A percentile compares a stretch with the other conserved stretches of the same genome.
These are phyloP conservation scores for Nissolia schottii DNA, from an alignment of 306 rosid genomes.

Conservation along the genomic window DNA sequence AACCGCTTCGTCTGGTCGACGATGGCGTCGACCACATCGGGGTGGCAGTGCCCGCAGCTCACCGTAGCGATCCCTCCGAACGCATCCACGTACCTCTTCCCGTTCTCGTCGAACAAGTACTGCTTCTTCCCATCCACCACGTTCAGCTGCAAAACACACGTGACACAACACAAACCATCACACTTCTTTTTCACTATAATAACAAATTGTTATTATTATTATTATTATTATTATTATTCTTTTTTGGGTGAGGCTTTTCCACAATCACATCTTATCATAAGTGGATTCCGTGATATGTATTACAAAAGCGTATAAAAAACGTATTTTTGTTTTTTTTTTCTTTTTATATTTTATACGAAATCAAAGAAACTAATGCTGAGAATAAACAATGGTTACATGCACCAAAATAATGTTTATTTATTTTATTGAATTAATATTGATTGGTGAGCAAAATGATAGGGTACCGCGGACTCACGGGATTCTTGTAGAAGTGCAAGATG, in stretches of 20 bases:
- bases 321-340: too few species aligned
- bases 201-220: too few species aligned
- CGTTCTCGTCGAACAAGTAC: conserved; percentile 74
- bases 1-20: conserved; percentile 57
- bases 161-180: background rate
- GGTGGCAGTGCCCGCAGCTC: conserved; percentile 90
- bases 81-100: conserved; percentile 69
- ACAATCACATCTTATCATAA: too few species aligned
- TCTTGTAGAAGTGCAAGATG: conserved; percentile 46
- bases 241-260: too few species aligned
- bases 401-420: background rate
- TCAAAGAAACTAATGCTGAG: background rate
- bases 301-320: too few species aligned
- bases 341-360: too few species aligned
- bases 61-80: conserved; percentile 91
- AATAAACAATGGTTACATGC: background rate
- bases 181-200: background rate
- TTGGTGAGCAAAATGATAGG: background rate
- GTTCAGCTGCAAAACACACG: conserved; percentile 45
- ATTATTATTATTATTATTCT: too few species aligned
- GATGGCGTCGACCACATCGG: conserved; percentile 73
- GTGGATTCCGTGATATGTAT: too few species aligned
- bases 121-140: conserved; percentile 73
- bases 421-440: too few species aligned
- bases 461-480: conserved; percentile 48